Percentiles rank a stretch among this genome's conserved stretches.
phyloP scores from a whole-genome alignment of 345 rosid genomes.

The Hypericum androsaemum region DNA sequence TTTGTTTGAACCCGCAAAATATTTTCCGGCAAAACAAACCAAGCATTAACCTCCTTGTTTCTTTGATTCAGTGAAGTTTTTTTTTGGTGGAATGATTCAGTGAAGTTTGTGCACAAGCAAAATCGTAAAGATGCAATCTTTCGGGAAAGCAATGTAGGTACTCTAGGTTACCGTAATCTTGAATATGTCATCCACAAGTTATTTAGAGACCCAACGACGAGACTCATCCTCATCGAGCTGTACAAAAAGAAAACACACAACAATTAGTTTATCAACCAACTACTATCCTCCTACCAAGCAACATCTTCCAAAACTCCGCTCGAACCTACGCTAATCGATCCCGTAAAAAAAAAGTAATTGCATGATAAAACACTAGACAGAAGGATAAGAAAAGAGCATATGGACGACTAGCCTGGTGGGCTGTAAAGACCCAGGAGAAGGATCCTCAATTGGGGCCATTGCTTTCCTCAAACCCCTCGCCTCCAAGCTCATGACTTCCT shows the following conservation, averaged over 20 bases:
- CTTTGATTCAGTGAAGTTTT: too few species aligned
- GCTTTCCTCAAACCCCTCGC: constrained; percentile 47
- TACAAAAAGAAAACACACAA: background rate
- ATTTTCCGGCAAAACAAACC: too few species aligned
- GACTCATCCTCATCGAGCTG: constrained; percentile 38
- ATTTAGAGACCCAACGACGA: constrained; percentile 46
- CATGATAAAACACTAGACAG: too few species aligned
- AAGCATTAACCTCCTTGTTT: too few species aligned
- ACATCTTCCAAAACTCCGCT: too few species aligned
- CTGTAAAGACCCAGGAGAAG: constrained; percentile 58
- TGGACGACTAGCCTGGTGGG: constrained; percentile 65
- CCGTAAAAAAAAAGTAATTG: too few species aligned
- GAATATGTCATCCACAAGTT: constrained; percentile 53
- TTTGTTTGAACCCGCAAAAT: too few species aligned
- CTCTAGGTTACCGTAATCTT: constrained; percentile 27
- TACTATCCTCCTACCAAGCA: too few species aligned
- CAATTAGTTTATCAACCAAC: too few species aligned
- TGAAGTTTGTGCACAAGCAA: too few species aligned
- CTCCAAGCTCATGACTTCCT: constrained; percentile 19
- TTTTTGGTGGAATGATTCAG: too few species aligned
- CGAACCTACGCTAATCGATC: too few species aligned
- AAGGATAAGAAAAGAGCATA: constrained; percentile 12
- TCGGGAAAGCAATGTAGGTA: background rate
- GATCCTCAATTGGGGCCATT: constrained; percentile 33
- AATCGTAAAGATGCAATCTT: background rate